Evolutionary conservation across 345 rosid genomes (phyloP).

Genomic region (Bretschneidera sinensis): DNA sequence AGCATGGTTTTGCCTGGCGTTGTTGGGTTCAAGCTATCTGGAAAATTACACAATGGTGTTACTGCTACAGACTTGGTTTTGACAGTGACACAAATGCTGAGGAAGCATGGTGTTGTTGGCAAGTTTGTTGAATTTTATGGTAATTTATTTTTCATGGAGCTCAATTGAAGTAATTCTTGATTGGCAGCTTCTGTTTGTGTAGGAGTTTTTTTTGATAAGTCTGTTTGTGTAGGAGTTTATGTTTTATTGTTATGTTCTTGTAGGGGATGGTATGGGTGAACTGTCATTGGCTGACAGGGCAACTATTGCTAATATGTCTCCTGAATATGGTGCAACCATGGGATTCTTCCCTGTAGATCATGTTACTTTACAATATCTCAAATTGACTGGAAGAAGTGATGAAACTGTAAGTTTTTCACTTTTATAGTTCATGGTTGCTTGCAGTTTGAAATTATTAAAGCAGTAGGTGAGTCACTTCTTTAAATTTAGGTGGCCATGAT

Average conservation of each 20-base stretch:
- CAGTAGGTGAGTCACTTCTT: conserved; percentile 12
- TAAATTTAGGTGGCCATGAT: conserved; percentile 73
- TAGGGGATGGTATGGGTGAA: conserved; percentile 92
- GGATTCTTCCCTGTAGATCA: conserved; percentile 99
- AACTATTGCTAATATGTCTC: conserved; percentile 98
- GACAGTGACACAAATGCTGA: conserved; percentile 94
- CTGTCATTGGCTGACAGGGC: conserved; percentile 98
- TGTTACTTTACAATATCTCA: conserved; percentile 89
- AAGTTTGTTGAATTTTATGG: conserved; percentile 99
- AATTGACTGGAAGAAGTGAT: conserved; percentile 96
- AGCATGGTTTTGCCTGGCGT: conserved; percentile 99
- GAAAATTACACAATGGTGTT: conserved; percentile 77
- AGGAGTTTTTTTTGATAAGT: too few relatives aligned
- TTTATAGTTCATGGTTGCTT: conserved; percentile 2
- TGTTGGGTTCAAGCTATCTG: conserved; percentile 93
- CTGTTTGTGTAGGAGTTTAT: not conserved
- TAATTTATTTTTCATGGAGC: conserved; percentile 29
- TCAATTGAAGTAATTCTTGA: conserved; percentile 8
- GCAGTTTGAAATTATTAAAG: conserved; percentile 9
- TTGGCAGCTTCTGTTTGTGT: not conserved
- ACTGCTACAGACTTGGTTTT: conserved; percentile 98
- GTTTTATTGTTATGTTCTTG: conserved; percentile 17
- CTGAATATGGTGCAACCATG: conserved; percentile 99
- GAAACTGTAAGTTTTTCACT: conserved; percentile 63
- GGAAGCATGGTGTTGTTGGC: conserved; percentile 99